Conservation (phyloP, 176 grass and related monocot genomes). For the Miscanthus lutarioriparius region DNA sequence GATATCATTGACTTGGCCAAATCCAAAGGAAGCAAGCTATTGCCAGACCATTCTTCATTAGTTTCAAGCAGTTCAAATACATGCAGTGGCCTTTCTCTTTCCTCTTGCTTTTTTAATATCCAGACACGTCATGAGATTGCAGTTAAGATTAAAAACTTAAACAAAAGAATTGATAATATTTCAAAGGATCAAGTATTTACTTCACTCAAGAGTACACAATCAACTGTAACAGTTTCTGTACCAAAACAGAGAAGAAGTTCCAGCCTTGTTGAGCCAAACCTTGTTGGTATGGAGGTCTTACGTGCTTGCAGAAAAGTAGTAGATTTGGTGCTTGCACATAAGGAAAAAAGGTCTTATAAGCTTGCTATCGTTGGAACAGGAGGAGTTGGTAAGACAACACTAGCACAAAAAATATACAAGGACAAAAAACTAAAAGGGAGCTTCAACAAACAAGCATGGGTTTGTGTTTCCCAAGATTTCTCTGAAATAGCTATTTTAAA, state of each 20-base stretch:
- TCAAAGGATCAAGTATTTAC: too few relatives aligned
- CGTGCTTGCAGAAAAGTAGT: conserved; percentile 8
- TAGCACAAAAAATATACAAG: too few relatives aligned
- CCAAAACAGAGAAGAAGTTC: background rate
- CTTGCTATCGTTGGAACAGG: conserved; percentile 31
- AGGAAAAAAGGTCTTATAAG: background rate
- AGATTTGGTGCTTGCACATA: background rate
- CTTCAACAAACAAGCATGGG: background rate
- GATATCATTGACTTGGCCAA: too few relatives aligned
- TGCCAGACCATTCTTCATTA: too few relatives aligned
- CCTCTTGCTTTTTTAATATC: too few relatives aligned
- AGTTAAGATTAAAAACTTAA: too few relatives aligned
- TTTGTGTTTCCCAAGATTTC: conserved; percentile 38
- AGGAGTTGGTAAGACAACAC: conserved; percentile 9
- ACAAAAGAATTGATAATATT: too few relatives aligned
- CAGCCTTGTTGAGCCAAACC: conserved; percentile 13
- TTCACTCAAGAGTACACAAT: background rate
- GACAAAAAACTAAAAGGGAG: too few relatives aligned
- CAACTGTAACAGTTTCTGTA: background rate
- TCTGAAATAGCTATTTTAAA: background rate
- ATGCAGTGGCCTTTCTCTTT: too few relatives aligned
- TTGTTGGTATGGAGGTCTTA: conserved; percentile 35
- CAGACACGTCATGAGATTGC: too few relatives aligned
- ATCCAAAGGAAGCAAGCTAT: too few relatives aligned
- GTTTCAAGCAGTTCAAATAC: too few relatives aligned